These are phyloP conservation scores for Xanthoconium purpureum DNA, from an alignment of 768 basidiomycete species.

Conservation along the genomic window DNA sequence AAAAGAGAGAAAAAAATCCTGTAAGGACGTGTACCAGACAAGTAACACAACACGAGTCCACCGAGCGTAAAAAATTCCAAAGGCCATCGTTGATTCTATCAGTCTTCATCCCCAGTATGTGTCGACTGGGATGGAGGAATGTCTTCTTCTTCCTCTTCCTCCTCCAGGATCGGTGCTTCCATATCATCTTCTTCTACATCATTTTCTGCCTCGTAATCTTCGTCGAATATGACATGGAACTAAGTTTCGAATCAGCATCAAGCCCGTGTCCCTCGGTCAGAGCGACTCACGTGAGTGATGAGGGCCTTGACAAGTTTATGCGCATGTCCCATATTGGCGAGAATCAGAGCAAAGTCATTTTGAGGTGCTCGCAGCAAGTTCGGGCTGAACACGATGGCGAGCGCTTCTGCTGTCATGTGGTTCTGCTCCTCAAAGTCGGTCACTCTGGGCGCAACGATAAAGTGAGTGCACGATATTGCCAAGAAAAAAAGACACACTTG, in stretches of 20 bases:
- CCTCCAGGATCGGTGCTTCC: constrained; percentile 66
- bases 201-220: constrained; percentile 51
- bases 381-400: constrained; percentile 85
- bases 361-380: constrained; percentile 75
- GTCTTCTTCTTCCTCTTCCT: constrained; percentile 47
- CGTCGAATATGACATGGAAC: constrained; percentile 74
- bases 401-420: constrained; percentile 84
- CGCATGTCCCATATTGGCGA: constrained; percentile 76
- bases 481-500: constrained; percentile 38
- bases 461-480: not conserved
- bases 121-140: constrained; percentile 28
- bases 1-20: not conserved
- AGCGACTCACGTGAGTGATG: constrained; percentile 64
- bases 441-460: constrained; percentile 45
- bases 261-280: not conserved
- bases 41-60: constrained; percentile 29
- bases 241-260: constrained; percentile 23
- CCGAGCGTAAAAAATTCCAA: constrained; percentile 7
- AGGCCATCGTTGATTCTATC: constrained; percentile 5
- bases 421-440: constrained; percentile 86
- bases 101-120: constrained; percentile 22
- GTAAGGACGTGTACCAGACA: constrained; percentile 4
- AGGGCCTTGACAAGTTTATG: constrained; percentile 74
- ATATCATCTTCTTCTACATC: constrained; percentile 64
- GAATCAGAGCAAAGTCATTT: constrained; percentile 73